These are phyloP conservation scores for Baffinella frigidus DNA, from an alignment of 208 protist genomes.

Conservation along the genomic window DNA sequence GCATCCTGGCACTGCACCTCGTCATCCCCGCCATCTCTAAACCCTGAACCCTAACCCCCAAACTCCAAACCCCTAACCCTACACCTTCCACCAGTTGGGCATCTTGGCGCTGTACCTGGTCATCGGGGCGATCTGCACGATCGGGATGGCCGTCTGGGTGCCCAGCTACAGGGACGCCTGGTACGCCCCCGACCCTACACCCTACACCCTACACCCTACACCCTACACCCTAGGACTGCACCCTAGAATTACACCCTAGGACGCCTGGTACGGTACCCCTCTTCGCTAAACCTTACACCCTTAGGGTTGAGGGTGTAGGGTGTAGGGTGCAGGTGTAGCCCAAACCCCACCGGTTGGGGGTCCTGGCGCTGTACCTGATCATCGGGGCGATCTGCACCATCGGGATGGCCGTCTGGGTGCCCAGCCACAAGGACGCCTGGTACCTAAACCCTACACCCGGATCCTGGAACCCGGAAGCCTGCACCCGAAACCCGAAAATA, in stretches of 20 bases:
- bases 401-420: background rate
- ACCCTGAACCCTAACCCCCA: background rate
- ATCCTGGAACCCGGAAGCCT: too few species aligned
- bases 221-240: too few species aligned
- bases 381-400: background rate
- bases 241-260: too few species aligned
- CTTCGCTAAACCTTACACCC: too few species aligned
- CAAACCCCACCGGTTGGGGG: background rate
- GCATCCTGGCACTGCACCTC: too few species aligned
- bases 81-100: slow-evolving; percentile 12
- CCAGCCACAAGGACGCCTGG: background rate
- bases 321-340: background rate
- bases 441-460: too few species aligned
- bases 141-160: background rate
- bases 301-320: background rate
- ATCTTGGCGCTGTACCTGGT: slow-evolving; percentile 33
- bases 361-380: slow-evolving; percentile 16
- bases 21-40: too few species aligned
- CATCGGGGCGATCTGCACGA: background rate
- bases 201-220: too few species aligned
- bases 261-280: too few species aligned
- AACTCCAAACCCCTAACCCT: too few species aligned
- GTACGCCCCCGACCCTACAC: too few species aligned
- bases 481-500: too few species aligned
- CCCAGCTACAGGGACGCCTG: background rate